phyloP scores from a whole-genome alignment of 2,329 filamentous ascomycete species.

The Septoria linicola region DNA sequence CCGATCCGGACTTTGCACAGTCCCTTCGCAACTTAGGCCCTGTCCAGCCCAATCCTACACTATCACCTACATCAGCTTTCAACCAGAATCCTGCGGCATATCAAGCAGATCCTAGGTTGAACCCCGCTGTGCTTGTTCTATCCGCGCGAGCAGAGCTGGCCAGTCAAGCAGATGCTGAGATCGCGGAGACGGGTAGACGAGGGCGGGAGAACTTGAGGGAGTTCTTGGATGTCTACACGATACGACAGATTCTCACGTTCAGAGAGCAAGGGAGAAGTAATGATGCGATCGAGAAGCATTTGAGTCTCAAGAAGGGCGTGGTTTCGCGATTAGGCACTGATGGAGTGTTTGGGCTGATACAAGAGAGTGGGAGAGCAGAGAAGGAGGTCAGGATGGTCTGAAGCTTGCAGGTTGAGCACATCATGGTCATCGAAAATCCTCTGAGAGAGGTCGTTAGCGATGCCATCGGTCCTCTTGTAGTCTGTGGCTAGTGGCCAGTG shows the following conservation, averaged over 20 bases:
- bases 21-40: slow-evolving; percentile 69
- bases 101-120: slow-evolving; percentile 42
- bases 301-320: slow-evolving; percentile 39
- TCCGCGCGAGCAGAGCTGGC: slow-evolving; percentile 53
- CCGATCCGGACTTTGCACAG: slow-evolving; percentile 68
- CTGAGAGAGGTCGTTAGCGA: too few species aligned
- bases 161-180: slow-evolving; percentile 55
- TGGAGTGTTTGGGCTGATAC: slow-evolving; percentile 35
- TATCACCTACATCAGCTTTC: slow-evolving; percentile 56
- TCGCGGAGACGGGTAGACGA: slow-evolving; percentile 45
- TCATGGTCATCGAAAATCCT: too few species aligned
- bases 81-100: slow-evolving; percentile 38
- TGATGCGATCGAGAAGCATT: slow-evolving; percentile 36
- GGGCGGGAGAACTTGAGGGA: slow-evolving; percentile 43
- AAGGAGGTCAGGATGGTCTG: slow-evolving; percentile 36
- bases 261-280: slow-evolving; percentile 34
- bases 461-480: too few species aligned
- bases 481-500: too few species aligned
- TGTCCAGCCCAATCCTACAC: slow-evolving; percentile 58
- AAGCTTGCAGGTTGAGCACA: too few species aligned
- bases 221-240: slow-evolving; percentile 47
- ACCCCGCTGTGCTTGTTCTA: slow-evolving; percentile 57
- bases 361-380: slow-evolving; percentile 34
- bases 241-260: slow-evolving; percentile 39
- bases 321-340: slow-evolving; percentile 35